Evolutionary conservation across 257 asterid species (phyloP), one percentile per base, ranked within the genome.

Genomic region (Dorcoceras hygrometricum): DNA sequence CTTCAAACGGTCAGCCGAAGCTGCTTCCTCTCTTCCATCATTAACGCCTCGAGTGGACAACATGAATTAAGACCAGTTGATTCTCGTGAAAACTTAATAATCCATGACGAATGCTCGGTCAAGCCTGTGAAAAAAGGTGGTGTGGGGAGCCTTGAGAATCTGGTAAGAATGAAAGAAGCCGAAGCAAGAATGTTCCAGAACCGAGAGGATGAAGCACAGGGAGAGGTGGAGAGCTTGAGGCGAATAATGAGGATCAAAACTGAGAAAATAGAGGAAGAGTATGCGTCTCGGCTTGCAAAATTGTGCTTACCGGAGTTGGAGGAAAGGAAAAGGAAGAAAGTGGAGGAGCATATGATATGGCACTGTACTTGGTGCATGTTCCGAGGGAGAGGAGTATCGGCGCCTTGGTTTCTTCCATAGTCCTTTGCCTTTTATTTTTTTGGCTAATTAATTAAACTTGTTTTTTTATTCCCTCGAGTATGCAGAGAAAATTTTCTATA

Each of bases 81-180:
- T 65, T 77, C 71, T 31, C 74, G 63, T 27, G 73, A 80, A 31
- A 79, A 86, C 50, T 12, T 39, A 75, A 70, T 79, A 32, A 73
- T 92, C 28, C 88, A 82, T 80, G 99, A 87, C 22, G 97, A 90
- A 73, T 90, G 95, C 93, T 90, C 99, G 0, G 93, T 90, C 59
- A 94, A 94, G 77, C 85, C 80, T 6, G 5, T 61, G 5, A 94
- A 85, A 71, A 90, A 82, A 65, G 93, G 77, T 16, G 78, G 76
- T 5, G 68, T 69, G 34, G 74, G 81, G 19, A 86, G 89, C 6
- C 76, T 88, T 18, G 83, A 85, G 77, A 85, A 90, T 65, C 81
- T 90, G 1, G 87, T 88, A 10, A 73, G 18, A 12, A 36, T 10
- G 48, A 36, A 36, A 4, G 48, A 36, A 36, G 48, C 95, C 1